Base-by-base conservation (phyloP, 169 alveolate species). In the Fabrea salina region DNA sequence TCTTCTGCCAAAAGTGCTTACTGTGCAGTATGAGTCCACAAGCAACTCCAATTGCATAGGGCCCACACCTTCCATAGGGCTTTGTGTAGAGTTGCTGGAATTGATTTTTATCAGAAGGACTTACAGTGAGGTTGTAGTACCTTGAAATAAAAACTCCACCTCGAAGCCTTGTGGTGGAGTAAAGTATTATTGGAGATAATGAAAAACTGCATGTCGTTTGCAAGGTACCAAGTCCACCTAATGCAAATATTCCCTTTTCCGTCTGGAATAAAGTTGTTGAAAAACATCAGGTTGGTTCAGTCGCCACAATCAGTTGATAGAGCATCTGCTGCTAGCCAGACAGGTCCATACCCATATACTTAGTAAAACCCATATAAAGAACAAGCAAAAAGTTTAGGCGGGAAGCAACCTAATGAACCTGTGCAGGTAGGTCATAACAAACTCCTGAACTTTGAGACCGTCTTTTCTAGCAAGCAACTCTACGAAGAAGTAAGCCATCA, bases 311-410 rank as follows among this genome's bases (percentile, higher is more conserved):
- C 86, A 5, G 49, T 64, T 22, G 25, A 76, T 44, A 49, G 58
- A 6, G n/a, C n/a, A 32, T 58, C 71, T 11, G 27, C 40, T 7
- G 44, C 11, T 30, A 32, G 39, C 89, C 89, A 89, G 1, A 85
- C 39, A 4, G 94, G 94, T 0, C 94, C 94, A 35, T 35, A 35
- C 37, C 92, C 94, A 79, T 25, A 54, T 81, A 77, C 25, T 70
- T 71, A 27, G 58, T 22, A 16, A 83, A n/a, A 25, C 59, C 79
- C 83, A 54, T 11, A 27, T 67, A 57, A 89, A 75, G 4, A 78
- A 47, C 35, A 89, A 5, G 16, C 44, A 22, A 44, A 86, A 78
- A 19, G 72, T 35, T 40, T 67, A 67, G 25, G 68, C 22, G 22
- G 92, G 92, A 3, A 56, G 11, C 19, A 80, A 11, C 25, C 90